A percentile compares a stretch with the other conserved stretches of the same genome.
phyloP scores from a whole-genome alignment of 208 protist genomes.

The Trypanosoma grayi region DNA sequence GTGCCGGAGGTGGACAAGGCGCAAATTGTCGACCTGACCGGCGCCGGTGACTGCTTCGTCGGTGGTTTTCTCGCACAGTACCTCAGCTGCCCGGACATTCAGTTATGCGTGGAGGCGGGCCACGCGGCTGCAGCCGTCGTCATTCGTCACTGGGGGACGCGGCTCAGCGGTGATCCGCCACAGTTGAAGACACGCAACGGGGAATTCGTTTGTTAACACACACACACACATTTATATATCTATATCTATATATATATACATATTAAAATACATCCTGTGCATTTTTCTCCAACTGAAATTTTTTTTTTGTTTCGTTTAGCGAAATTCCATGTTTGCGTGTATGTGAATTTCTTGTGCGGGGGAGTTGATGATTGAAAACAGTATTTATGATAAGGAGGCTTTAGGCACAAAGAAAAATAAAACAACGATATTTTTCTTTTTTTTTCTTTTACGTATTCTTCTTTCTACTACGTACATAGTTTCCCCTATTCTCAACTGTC shows the following conservation, averaged over 20 bases:
- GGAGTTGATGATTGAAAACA: too few relatives aligned
- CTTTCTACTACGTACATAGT: too few relatives aligned
- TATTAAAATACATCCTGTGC: too few relatives aligned
- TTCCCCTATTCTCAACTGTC: too few relatives aligned
- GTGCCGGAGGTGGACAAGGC: constrained; percentile 50
- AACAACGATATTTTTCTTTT: neutral
- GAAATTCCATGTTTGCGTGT: too few relatives aligned
- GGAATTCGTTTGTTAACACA: neutral
- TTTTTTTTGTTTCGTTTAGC: neutral
- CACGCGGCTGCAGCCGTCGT: constrained; percentile 77
- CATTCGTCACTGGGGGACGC: constrained; percentile 89
- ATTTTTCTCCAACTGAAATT: neutral
- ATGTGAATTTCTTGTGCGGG: too few relatives aligned
- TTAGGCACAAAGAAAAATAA: too few relatives aligned
- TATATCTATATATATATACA: constrained; percentile 2
- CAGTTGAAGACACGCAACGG: constrained; percentile 19
- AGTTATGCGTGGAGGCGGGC: constrained; percentile 66
- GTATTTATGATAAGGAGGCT: too few relatives aligned
- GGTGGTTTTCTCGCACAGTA: constrained; percentile 95
- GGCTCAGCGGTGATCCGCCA: constrained; percentile 57
- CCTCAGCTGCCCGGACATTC: constrained; percentile 31
- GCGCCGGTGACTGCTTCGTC: constrained; percentile 97
- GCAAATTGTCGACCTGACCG: constrained; percentile 97
- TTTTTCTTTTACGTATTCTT: constrained; percentile 14
- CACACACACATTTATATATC: neutral